These are phyloP conservation scores for Hyphopichia wangnamkhiaoensis DNA, from an alignment of 1,139 yeast species.

Conservation along the genomic window DNA sequence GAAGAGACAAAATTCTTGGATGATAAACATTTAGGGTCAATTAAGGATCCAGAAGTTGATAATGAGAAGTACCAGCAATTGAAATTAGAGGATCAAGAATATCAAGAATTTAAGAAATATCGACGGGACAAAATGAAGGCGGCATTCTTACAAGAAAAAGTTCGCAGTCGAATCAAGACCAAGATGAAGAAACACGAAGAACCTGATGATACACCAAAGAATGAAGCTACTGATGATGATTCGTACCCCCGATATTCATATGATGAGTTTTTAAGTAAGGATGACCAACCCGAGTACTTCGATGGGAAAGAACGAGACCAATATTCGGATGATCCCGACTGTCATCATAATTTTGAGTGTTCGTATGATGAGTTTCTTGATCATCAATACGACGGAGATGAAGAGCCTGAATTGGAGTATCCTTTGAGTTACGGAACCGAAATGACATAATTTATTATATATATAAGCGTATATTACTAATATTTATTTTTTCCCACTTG, in stretches of 20 bases:
- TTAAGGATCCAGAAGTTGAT: constrained; percentile 28
- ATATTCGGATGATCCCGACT: constrained; percentile 40
- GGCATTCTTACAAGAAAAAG: not conserved
- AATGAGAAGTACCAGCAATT: constrained; percentile 21
- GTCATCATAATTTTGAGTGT: constrained; percentile 33
- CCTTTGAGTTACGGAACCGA: not conserved
- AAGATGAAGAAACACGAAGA: constrained; percentile 2
- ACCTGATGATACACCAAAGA: constrained; percentile 1
- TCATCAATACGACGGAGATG: constrained; percentile 4
- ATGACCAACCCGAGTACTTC: constrained; percentile 41
- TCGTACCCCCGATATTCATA: constrained; percentile 20
- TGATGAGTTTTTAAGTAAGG: constrained; percentile 37
- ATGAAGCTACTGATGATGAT: constrained; percentile 6
- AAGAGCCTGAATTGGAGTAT: constrained; percentile 11
- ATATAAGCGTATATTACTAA: not conserved
- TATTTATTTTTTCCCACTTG: constrained; percentile 3
- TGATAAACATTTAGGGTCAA: constrained; percentile 35
- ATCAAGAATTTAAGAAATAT: constrained; percentile 26
- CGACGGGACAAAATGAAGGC: not conserved
- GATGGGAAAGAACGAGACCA: constrained; percentile 35
- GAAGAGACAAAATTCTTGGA: constrained; percentile 38
- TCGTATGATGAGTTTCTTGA: constrained; percentile 37
- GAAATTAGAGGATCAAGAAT: constrained; percentile 25
- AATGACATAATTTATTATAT: not conserved
- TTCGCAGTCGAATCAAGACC: constrained; percentile 1